These are phyloP conservation scores for Nadsonia fulvescens DNA, from an alignment of 805 yeast species.

Conservation along the genomic window DNA sequence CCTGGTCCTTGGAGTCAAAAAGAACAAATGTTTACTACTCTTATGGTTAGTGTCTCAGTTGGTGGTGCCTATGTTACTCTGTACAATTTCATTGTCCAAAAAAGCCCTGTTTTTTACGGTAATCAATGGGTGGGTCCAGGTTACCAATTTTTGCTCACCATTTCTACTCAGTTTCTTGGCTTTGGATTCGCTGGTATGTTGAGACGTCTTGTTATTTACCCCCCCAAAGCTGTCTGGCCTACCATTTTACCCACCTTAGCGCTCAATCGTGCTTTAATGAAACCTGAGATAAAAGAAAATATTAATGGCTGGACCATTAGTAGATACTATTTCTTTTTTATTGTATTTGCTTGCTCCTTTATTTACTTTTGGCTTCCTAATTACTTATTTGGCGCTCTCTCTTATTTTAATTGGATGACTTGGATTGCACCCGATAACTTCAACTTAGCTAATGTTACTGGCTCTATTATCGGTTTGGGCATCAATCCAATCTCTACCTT, in stretches of 20 bases:
- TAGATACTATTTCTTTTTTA: slow-evolving; percentile 32
- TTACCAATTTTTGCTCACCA: slow-evolving; percentile 26
- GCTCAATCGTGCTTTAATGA: slow-evolving; percentile 26
- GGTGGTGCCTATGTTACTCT: slow-evolving; percentile 10
- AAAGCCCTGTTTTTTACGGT: slow-evolving; percentile 16
- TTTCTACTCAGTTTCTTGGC: slow-evolving; percentile 36
- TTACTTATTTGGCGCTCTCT: slow-evolving; percentile 41
- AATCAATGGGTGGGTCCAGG: slow-evolving; percentile 21
- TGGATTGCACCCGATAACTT: slow-evolving; percentile 42
- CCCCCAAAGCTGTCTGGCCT: slow-evolving; percentile 29
- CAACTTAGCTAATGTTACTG: slow-evolving; percentile 43
- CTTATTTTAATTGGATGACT: slow-evolving; percentile 44
- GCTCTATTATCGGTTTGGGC: slow-evolving; percentile 35
- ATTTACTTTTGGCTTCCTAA: slow-evolving; percentile 55
- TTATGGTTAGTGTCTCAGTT: slow-evolving; percentile 20
- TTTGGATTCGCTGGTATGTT: slow-evolving; percentile 36
- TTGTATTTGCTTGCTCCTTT: slow-evolving; percentile 26
- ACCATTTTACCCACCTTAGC: slow-evolving; percentile 40
- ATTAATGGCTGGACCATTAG: slow-evolving; percentile 46
- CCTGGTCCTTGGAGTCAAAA: slow-evolving; percentile 48
- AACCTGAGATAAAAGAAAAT: slow-evolving; percentile 11
- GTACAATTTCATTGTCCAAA: slow-evolving; percentile 13
- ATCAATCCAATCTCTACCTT: slow-evolving; percentile 29
- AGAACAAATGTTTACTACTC: slow-evolving; percentile 46
- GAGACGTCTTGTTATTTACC: slow-evolving; percentile 31